These are phyloP conservation scores for Pogostemon cablin DNA, from an alignment of 257 asterid genomes.

Conservation along the genomic window DNA sequence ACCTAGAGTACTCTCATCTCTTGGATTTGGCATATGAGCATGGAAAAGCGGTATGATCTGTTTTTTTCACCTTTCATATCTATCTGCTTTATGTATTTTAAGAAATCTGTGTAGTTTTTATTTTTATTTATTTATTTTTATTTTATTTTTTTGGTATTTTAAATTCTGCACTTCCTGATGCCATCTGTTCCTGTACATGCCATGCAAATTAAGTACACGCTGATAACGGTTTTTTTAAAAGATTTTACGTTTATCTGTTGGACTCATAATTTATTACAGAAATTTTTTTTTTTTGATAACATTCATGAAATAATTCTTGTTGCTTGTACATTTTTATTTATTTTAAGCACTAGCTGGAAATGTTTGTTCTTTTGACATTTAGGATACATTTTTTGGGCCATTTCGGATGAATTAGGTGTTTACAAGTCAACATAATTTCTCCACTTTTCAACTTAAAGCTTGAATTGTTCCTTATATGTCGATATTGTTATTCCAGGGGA, in stretches of 20 bases:
- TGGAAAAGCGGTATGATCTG: constrained; percentile 77
- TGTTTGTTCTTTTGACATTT: not conserved
- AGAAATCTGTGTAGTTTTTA: too few species aligned
- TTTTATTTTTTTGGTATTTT: not conserved
- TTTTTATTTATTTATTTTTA: too few species aligned
- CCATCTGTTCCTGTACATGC: not conserved
- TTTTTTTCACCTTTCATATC: constrained; percentile 17
- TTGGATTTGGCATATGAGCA: constrained; percentile 86
- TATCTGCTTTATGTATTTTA: not conserved
- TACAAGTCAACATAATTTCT: not conserved
- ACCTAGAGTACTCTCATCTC: constrained; percentile 87
- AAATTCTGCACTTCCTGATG: constrained; percentile 18
- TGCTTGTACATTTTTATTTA: not conserved
- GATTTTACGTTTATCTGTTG: constrained; percentile 11
- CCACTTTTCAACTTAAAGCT: constrained; percentile 12
- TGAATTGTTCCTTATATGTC: constrained; percentile 12
- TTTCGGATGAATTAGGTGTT: not conserved
- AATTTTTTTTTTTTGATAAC: constrained; percentile 7
- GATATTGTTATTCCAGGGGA: constrained; percentile 58
- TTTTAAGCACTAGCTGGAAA: not conserved
- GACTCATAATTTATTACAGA: constrained; percentile 20
- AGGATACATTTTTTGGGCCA: not conserved
- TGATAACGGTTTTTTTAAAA: not conserved
- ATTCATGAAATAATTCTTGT: not conserved
- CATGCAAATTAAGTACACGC: not conserved